A percentile compares a stretch with the other conserved stretches of the same genome.
Conservation (phyloP, 306 rosid species). For the Cucumis sativus region Cucumber_9930_V3 NC_026655.2:518501-519000, state of each 20-base stretch:
- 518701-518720: conserved; percentile 79
- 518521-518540: neutral
- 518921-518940: neutral
- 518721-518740: conserved; percentile 90
- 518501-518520: neutral
- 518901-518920: neutral
- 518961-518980: conserved; percentile 58
- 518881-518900: neutral
- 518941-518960: conserved; percentile 10
- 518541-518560: neutral
- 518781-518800: conserved; percentile 21
- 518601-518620: neutral
- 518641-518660: too few relatives aligned
- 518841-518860: neutral
- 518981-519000: conserved; percentile 79
- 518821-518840: neutral
- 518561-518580: neutral
- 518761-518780: conserved; percentile 87
- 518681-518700: conserved; percentile 31
- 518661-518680: too few relatives aligned
- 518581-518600: neutral
- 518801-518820: conserved; percentile 3
- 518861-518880: neutral
- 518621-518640: neutral
- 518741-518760: conserved; percentile 98